Evolutionary conservation across 208 protist genomes (phyloP), one percentile per base, ranked within the genome.

Genomic region (Trypanosoma melophagium): DNA sequence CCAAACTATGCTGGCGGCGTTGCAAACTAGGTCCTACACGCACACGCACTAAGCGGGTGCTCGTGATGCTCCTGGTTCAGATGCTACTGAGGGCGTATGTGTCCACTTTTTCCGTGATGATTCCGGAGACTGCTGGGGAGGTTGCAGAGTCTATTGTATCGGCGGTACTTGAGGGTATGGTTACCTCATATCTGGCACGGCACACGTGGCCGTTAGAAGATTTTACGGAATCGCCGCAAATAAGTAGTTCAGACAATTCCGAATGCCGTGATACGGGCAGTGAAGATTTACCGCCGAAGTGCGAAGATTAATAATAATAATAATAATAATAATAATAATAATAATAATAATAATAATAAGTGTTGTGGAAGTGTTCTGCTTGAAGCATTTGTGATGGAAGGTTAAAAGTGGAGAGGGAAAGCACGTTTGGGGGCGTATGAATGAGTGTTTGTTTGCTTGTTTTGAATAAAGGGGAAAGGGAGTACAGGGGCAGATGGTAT

Each of bases 81-180:
- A 35, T 92, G 5, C 12, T 93, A 2, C 65, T 93, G 25, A 82
- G 90, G 13, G 86, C 87, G 5, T 84, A 83, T 65, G 76, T 88
- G 53, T 72, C 81, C 0, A 84, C 81, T 25, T 96, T 92, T 60
- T 89, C 87, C 12, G 71, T 93, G n/a, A 87, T 90, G 76, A 76
- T 96, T 49, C 90, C 90, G 1, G 79, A 87, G 57, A 71, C 73
- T n/a, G 79, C 66, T 31, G 64, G 47, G 8, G 80, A 92, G 66
- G 70, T 71, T 13, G 3, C 90, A 0, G 69, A 78, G 44, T 76
- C 90, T 2, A 59, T 90, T 17, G 16, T 85, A 44, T 38, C 79
- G 19, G 77, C 75, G 0, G 49, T 86, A 16, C 51, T 92, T 31
- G 87, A 93, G 62, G 69, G 71, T 22, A 74, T 86, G 52, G 63